Evolutionary conservation across 768 basidiomycete genomes (phyloP), one percentile per base, ranked within the genome.

Genomic region (Pleurotus tuber-regium): DNA sequence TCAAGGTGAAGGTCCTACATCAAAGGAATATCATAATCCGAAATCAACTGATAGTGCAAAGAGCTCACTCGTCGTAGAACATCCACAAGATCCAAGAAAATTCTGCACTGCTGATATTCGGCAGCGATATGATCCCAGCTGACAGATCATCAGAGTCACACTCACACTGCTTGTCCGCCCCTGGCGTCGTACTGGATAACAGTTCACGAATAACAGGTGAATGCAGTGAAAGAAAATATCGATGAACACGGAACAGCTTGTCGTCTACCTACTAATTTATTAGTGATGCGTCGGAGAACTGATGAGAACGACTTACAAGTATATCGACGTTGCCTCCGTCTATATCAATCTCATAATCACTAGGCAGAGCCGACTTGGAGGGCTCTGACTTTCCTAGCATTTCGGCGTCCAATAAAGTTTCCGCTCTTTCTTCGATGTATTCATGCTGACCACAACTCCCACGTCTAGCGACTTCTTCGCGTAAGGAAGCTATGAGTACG

Each of bases 21-120:
- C 19, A 7, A 9, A 39, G 6, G 23, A 23, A 21, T n/a, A n/a
- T n/a, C n/a, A 38, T 5, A 14, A n/a, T 16, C 35, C 35, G n/a
- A 16, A 19, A 38, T 38, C 29, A 31, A 29, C 19, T 26, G 43
- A 26, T n/a, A 44, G 25, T 26, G 14, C 12, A 19, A 47, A 12
- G 2, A 21, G 23, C 46, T n/a, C 29, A 47, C 46, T 47, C 31
- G 5, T 47, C 31, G 31, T 47, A 47, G 23, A 47, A 33, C n/a
- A 47, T 19, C 46, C 46, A 47, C 21, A 47, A 19, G 9, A 47
- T 10, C 29, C 25, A 21, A 8, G 31, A 21, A 29, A 47, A 33
- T 4, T 47, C 9, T 12, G 9, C 10, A 14, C 25, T 18, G 16
- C 14, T 14, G 30, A 47, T 21, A n/a, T 24, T 18, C 7, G 16